Evolutionary conservation across 306 rosid species (phyloP), one percentile per base, ranked within the genome.

Genomic region (Ochetophila trinervis): DNA sequence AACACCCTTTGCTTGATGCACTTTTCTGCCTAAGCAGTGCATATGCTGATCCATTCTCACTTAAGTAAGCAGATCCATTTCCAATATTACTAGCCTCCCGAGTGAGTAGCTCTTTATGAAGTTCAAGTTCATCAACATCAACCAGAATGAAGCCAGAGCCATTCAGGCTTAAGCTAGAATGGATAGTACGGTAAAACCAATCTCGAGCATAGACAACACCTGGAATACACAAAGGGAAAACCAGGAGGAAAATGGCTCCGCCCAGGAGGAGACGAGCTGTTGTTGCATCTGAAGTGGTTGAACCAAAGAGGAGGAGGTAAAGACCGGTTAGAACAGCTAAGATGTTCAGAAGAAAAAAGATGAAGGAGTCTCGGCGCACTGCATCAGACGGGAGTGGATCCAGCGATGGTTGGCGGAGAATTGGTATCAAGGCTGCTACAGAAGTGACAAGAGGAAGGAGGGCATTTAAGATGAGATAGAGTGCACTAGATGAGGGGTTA

Each of bases 111-210:
- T 87, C 99, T 67, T 84, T 93, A 27, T 90, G 99, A 62, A 93
- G 86, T 87, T 93, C 97, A 16, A 94, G 99, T 75, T 90, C 94
- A 21, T 88, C 88, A 34, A 75, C 95, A 68, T 88, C 88, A 12
- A 94, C 90, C 55, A 90, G 96, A 73, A 86, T 35, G 72, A 94
- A 84, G 55, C 84, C 70, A 3, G 90, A 78, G 27, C 81, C 78
- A 47, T 84, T 83, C 5, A 86, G 22, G 19, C 58, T 78, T 76
- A 92, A 73, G 54, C 80, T 85, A 0, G 96, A 75, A 72, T 83
- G 76, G 27, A 91, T 23, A 44, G 83, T 21, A 0, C n/a, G 75
- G 35, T 6, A 76, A 49, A 90, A 78, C 97, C 99, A 94, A 37
- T 64, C 70, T 6, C 88, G 72, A 30, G 97, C 99, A 57, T 80